Base-by-base conservation (phyloP, 345 rosid genomes). In the Eucalyptus lansdowneana region DNA sequence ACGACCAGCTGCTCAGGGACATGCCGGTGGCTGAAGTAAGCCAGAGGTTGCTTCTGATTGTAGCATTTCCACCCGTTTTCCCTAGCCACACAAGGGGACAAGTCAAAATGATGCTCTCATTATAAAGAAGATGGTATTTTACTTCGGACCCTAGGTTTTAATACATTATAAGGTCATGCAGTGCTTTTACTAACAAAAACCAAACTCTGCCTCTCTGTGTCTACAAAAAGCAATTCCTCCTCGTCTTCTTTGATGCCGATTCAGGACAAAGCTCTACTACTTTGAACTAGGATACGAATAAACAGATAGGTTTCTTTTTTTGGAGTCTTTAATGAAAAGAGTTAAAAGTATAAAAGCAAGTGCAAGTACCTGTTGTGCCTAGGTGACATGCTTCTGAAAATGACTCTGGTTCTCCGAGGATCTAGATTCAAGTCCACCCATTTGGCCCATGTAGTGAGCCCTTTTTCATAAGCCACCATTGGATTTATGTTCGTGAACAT, bases 51-150 rank as follows among this genome's bases (percentile, higher is more conserved):
- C 92, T 90, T 95, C 90, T 97, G 98, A 90, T 96, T 95, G 89
- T 95, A 97, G 93, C 99, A 97, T 91, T 92, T 95, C 95, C 96
- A 94, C 31, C 99, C 99, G 90, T 96, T 96, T 72, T 95, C 94
- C 90, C 99, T 97, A 95, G 80, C 86, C 91, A 86, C 19, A 50
- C 58, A 21, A 31, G 29, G 24, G 17, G 76, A 50, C 49, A 69
- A 29, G 45, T 69, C 50, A 65, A 62, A 67, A 47, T 44, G 50
- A 29, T 25, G 67, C 50, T 37, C 14, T 34, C 42, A 34, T 49
- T 16, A 54, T 14, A 40, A 76, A 76, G 29, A 76, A 76, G 27
- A 76, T 40, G 29, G 83, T 76, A 76, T 40, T 21, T 76, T 11
- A 76, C 47, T 2, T 40, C 2, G 47, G 24, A 40, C 85, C 47